Evolutionary conservation across 2,329 filamentous ascomycete species (phyloP).

Genomic region (Talaromyces sp.): DNA sequence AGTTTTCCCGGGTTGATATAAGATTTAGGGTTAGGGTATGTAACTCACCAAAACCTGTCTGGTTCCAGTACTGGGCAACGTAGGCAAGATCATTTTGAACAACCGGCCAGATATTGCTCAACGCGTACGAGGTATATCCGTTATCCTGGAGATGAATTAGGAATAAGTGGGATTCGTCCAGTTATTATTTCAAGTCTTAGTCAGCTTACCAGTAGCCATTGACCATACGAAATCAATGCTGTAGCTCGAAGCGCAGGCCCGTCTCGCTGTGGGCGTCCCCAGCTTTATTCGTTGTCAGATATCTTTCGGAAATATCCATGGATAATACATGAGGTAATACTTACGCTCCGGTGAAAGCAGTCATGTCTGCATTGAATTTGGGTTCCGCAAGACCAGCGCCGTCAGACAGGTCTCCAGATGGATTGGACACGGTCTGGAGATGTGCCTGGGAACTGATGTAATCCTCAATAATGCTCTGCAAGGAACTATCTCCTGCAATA

Average conservation of each 20-base stretch:
- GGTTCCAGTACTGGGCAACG: constrained; percentile 65
- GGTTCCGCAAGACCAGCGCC: constrained; percentile 63
- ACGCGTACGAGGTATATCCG: constrained; percentile 39
- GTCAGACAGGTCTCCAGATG: constrained; percentile 53
- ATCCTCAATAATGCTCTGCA: constrained; percentile 61
- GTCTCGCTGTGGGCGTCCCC: constrained; percentile 67
- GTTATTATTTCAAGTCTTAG: not conserved
- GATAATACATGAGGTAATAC: not conserved
- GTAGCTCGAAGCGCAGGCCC: constrained; percentile 30
- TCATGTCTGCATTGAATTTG: constrained; percentile 62
- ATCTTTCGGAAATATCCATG: not conserved
- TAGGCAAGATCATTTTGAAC: constrained; percentile 70
- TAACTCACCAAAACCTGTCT: constrained; percentile 48
- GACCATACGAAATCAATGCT: constrained; percentile 42
- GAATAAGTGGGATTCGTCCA: not conserved
- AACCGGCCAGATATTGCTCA: constrained; percentile 58
- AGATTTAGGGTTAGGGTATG: not conserved
- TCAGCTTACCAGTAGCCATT: constrained; percentile 54
- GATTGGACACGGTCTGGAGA: constrained; percentile 62
- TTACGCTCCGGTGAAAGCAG: constrained; percentile 57
- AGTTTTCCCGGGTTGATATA: not conserved
- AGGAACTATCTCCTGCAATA: constrained; percentile 52
- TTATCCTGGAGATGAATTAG: constrained; percentile 38
- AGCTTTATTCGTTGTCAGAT: not conserved
- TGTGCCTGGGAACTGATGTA: constrained; percentile 64